These are phyloP conservation scores for Arabidopsis lyrata DNA, from an alignment of 441 rosid genomes.

Conservation along the genomic window DNA sequence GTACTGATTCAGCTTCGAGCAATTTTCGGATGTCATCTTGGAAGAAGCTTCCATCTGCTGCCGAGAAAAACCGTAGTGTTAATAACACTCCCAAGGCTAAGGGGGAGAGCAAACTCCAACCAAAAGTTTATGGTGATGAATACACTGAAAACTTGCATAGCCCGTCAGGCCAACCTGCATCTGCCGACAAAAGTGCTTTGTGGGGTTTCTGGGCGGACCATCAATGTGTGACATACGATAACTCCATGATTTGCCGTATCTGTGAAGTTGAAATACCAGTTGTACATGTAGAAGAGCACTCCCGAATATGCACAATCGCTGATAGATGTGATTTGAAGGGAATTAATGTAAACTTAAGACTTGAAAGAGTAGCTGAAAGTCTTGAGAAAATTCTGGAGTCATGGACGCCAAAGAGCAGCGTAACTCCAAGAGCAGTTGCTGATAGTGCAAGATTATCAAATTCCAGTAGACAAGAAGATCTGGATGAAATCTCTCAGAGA, in stretches of 20 bases:
- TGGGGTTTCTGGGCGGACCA: slow-evolving; percentile 85
- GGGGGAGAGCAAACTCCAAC: slow-evolving; percentile 55
- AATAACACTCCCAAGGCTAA: slow-evolving; percentile 63
- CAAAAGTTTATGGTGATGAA: slow-evolving; percentile 54
- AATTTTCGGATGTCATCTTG: slow-evolving; percentile 94
- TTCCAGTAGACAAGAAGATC: slow-evolving; percentile 53
- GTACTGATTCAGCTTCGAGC: slow-evolving; percentile 77
- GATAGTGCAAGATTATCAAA: slow-evolving; percentile 52
- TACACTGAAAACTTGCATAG: slow-evolving; percentile 57
- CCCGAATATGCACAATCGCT: slow-evolving; percentile 91
- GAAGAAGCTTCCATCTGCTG: slow-evolving; percentile 93
- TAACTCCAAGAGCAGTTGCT: slow-evolving; percentile 58
- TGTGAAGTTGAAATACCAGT: slow-evolving; percentile 99
- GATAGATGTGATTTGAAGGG: slow-evolving; percentile 99
- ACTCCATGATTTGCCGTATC: slow-evolving; percentile 95
- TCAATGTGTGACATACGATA: slow-evolving; percentile 69
- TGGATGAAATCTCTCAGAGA: slow-evolving; percentile 55
- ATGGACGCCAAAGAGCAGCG: slow-evolving; percentile 76
- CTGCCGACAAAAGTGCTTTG: slow-evolving; percentile 56
- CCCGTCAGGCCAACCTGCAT: slow-evolving; percentile 58
- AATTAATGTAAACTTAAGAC: slow-evolving; percentile 77
- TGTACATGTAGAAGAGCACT: slow-evolving; percentile 98
- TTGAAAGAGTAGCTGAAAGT: slow-evolving; percentile 92
- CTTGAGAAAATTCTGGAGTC: slow-evolving; percentile 84
- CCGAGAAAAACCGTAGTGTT: slow-evolving; percentile 66